phyloP scores from a whole-genome alignment of 306 rosid species.

The Malus asiatica region DNA sequence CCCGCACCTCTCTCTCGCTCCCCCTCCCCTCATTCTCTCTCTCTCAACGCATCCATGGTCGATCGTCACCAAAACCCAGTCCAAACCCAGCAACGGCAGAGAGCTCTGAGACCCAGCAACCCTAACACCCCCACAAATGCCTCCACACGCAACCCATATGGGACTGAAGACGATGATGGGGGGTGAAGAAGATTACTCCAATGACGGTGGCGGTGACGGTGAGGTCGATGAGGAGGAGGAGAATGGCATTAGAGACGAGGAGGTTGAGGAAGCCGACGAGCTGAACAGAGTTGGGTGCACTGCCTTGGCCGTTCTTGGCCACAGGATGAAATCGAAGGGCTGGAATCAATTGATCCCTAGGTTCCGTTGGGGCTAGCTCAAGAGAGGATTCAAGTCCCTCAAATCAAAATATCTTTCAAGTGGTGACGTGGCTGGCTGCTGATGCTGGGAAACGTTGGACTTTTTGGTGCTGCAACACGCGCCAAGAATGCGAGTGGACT shows the following conservation, averaged over 20 bases:
- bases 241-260: slow-evolving; percentile 33
- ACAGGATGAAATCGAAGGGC: no score
- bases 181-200: slow-evolving; percentile 37
- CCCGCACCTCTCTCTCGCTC: neutral
- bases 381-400: no score
- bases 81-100: slow-evolving; percentile 19
- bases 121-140: neutral
- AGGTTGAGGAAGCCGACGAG: slow-evolving; percentile 41
- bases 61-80: slow-evolving; percentile 19
- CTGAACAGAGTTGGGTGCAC: slow-evolving; percentile 47
- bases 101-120: neutral
- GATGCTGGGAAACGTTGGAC: neutral
- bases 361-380: no score
- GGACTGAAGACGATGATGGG: slow-evolving; percentile 47
- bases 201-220: slow-evolving; percentile 30
- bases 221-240: slow-evolving; percentile 49
- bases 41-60: slow-evolving; percentile 35
- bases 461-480: neutral
- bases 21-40: neutral
- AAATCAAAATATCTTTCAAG: neutral
- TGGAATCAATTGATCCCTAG: no score
- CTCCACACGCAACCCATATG: slow-evolving; percentile 38
- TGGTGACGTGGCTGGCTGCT: neutral
- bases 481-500: slow-evolving; percentile 19
- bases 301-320: neutral